A percentile compares a stretch with the other conserved stretches of the same genome.
These are phyloP conservation scores for Blumeria hordei DNA, from an alignment of 2,329 filamentous ascomycete species.

Conservation along the genomic window DNA sequence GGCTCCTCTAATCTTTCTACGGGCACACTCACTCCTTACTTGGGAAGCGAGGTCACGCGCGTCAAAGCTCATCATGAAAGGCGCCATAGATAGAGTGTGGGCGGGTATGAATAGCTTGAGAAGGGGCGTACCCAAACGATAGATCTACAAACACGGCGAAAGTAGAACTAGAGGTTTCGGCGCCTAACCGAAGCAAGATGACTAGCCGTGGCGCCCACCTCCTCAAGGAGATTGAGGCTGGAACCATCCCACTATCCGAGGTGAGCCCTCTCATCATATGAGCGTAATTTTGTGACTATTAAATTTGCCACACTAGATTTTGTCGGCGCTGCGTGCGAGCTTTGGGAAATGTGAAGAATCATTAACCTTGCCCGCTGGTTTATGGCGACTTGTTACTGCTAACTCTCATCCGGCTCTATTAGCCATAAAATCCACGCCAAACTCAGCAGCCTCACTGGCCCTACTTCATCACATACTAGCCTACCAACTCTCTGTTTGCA, in stretches of 20 bases:
- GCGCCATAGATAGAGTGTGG: background rate
- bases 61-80: background rate
- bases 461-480: conserved; percentile 31
- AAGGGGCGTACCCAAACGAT: background rate
- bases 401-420: conserved; percentile 9
- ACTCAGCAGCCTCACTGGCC: conserved; percentile 24
- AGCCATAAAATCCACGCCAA: conserved; percentile 26
- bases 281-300: no score
- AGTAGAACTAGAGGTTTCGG: conserved; percentile 1
- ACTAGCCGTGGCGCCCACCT: conserved; percentile 21
- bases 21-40: conserved; percentile 22
- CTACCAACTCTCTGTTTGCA: conserved; percentile 23
- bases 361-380: conserved; percentile 15
- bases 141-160: background rate
- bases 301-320: no score
- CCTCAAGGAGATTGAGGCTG: conserved; percentile 15
- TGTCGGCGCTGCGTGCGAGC: no score
- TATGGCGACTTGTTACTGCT: conserved; percentile 9
- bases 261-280: no score
- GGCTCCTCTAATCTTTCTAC: conserved; percentile 24
- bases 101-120: background rate
- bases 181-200: background rate
- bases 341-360: no score
- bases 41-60: conserved; percentile 8
- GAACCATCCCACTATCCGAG: background rate